Conservation (phyloP, 2,329 filamentous ascomycete genomes). For the Didymella lethalis region DNA sequence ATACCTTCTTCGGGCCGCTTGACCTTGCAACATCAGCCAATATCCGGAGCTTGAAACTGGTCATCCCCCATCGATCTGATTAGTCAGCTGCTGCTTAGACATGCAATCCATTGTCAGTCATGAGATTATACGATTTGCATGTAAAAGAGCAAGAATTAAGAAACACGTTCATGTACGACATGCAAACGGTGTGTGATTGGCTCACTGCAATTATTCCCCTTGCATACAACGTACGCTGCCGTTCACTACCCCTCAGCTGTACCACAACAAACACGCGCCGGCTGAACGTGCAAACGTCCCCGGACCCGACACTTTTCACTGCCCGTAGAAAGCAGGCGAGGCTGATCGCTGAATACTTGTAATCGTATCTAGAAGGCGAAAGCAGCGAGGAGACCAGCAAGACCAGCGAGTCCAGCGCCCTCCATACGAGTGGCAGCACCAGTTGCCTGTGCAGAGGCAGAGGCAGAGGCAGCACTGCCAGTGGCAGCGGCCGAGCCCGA, state of each 20-base stretch:
- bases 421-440: conserved; percentile 43
- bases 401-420: conserved; percentile 39
- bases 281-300: conserved; percentile 7
- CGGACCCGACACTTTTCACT: conserved; percentile 16
- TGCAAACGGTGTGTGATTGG: conserved; percentile 2
- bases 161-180: conserved; percentile 2
- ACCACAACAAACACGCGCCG: conserved; percentile 1
- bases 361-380: conserved; percentile 47
- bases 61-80: neutral
- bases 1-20: conserved; percentile 14
- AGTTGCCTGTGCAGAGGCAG: conserved; percentile 32
- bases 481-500: conserved; percentile 28
- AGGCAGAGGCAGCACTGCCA: conserved; percentile 24
- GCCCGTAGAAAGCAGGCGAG: neutral
- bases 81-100: neutral
- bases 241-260: conserved; percentile 15
- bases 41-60: conserved; percentile 17
- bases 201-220: neutral
- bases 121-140: neutral
- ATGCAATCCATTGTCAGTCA: neutral
- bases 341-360: neutral
- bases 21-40: conserved; percentile 21
- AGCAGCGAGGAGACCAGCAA: conserved; percentile 49
- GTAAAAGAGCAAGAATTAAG: neutral
- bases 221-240: conserved; percentile 7